Evolutionary conservation across 345 rosid genomes (phyloP), one percentile per base, ranked within the genome.

Genomic region (Arabidopsis thaliana): DNA sequence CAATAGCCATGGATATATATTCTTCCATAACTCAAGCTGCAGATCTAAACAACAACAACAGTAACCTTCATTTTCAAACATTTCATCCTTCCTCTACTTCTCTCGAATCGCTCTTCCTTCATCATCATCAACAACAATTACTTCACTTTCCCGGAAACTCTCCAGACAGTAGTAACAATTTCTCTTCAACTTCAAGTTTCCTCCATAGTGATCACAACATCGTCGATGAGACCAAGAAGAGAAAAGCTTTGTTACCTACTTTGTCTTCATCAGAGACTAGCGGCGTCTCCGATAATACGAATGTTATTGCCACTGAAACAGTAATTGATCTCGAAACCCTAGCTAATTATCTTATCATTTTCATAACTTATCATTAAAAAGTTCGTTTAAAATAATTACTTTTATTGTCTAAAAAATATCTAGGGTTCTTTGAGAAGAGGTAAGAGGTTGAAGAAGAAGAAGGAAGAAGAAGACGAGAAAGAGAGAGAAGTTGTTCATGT

Each of bases 401-500:
- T 10, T 60, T 25, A 28, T 22, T 7, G 41, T 22, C 55, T 32
- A 11, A 32, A 40, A 44, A 33, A 74, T 58, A 13, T 30, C 14
- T 41, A 52, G 75, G 44, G 60, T 12, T 51, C 36, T 65, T 76
- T 70, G 46, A 81, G 79, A 65, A 83, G 83, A 79, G 82, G 87
- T 58, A 87, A 91, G 65, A 85, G 79, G 80, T 73, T 42, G 61
- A 87, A 85, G 76, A 72, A 44, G 44, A 76, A 75, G 22, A 52
- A 70, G 14, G 65, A 79, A 65, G 81, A 60, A 69, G 85, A 83
- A 49, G 53, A 22, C 5, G 82, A 80, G 67, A 81, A 79, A 71
- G 81, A 86, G 34, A 85, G 77, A 73, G 93, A 88, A 65, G 96
- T 89, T 30, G 90, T 93, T 81, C 98, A 90, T 75, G 96, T 93